Evolutionary conservation across 2,329 filamentous ascomycete genomes (phyloP).

Genomic region (Hymenoscyphus linearis): DNA sequence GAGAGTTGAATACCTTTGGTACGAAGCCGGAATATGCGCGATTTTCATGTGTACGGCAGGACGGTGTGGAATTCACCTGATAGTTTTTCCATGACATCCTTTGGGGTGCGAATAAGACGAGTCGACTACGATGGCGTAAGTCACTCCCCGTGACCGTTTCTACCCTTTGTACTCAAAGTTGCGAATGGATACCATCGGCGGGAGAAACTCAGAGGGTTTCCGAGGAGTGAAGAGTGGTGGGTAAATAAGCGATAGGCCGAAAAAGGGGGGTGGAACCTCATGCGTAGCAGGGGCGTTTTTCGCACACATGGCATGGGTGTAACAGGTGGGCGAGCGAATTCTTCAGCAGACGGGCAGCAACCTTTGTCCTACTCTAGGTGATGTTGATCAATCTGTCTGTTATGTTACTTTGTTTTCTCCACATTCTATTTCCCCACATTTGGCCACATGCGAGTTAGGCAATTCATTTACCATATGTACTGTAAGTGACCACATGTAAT

Average conservation of each 20-base stretch:
- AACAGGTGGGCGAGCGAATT: not conserved
- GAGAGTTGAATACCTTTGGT: slow-evolving; percentile 3
- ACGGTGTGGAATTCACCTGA: not conserved
- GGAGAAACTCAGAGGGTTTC: not conserved
- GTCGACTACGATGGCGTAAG: not conserved
- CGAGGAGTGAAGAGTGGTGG: not conserved
- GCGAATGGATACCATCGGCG: not conserved
- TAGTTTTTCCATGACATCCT: not conserved
- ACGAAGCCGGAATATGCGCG: slow-evolving; percentile 1
- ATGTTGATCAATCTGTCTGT: not conserved
- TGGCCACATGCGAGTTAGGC: not conserved
- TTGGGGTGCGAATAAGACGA: not conserved
- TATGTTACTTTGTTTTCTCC: not conserved
- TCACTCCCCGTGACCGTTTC: not conserved
- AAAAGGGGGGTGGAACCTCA: not conserved
- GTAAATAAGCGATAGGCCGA: not conserved
- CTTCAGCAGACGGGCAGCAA: not conserved
- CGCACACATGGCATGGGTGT: not conserved
- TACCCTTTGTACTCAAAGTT: not conserved
- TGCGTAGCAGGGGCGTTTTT: not conserved
- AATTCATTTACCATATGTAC: not conserved
- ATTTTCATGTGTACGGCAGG: not conserved
- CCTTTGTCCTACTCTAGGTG: not conserved
- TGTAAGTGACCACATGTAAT: not conserved
- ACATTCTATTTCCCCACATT: not conserved